Evolutionary conservation across 495 filamentous ascomycete genomes (phyloP), one percentile per base, ranked within the genome.

Genomic region (Penicillium herquei): DNA sequence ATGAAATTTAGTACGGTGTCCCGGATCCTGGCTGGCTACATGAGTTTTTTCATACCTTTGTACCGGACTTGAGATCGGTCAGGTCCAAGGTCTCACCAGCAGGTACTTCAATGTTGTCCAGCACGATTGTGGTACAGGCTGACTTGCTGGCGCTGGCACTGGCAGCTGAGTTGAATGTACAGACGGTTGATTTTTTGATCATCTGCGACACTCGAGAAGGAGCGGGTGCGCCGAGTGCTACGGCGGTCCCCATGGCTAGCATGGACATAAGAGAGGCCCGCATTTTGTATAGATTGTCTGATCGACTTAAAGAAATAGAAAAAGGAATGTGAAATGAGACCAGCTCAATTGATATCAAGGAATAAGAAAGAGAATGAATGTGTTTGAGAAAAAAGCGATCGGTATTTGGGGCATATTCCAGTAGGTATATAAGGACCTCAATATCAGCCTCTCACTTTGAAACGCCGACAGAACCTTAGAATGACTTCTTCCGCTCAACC

Each of bases 71-170:
- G 32, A 81, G 67, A 9, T 69, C 65, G n/a, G 75, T 70, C 39
- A 84, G 64, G 52, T 84, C 76, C 6, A 84, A 70, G 6, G 79
- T 81, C 39, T 71, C 65, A 10, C 81, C 81, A 7, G 81, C 74
- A 21, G 81, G 80, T 3, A 84, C 81, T 13, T 69, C 69, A 35
- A 84, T 66, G 54, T 70, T 65, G 32, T 69, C 71, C 12, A 83
- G 64, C 18, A 78, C 61, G 52, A 84, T 78, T 7, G 70, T 79
- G 14, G 79, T 73, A 66, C 81, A 83, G n/a, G 71, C 71, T 1
- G 67, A 64, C 65, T 77, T 75, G 51, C 75, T 72, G 18, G 69
- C 70, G 51, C 61, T 76, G 13, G 74, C 81, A 3, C 63, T 64
- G 30, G 70, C 58, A 6, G 78, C 73, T 8, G 67, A 68, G 33